Base-by-base conservation (phyloP, 2,329 filamentous ascomycete genomes). In the Pyrenophora graminea region DNA sequence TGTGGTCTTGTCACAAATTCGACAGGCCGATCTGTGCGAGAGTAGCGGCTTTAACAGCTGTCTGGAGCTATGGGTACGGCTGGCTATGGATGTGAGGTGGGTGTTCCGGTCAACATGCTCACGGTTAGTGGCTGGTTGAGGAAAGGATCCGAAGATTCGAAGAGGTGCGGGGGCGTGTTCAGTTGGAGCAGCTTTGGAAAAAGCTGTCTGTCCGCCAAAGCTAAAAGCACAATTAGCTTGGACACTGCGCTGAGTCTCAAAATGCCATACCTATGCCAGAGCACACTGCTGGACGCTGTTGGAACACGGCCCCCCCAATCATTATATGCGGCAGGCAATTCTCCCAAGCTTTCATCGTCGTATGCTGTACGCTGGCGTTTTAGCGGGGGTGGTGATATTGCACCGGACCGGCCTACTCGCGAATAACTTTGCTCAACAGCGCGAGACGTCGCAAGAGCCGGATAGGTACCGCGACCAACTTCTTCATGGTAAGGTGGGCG, bases 1-100 rank as follows among this genome's bases (percentile, higher is more conserved):
- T 9, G 49, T 50, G 7, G 44, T 54, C 31, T 59, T 64, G 10
- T 60, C 58, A 51, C 74, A 76, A 3, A 66, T 55, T 21, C 60
- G 60, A 53, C 74, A 76, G 7, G 17, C 41, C 39, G 55, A 48
- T 39, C 59, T 53, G 19, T 33, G 37, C 15, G 57, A 38, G 25
- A 40, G 18, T 6, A 12, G 23, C 30, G 50, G 36, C 31, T 45
- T 40, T 4, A 18, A 45, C n/a, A 55, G 63, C 15, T 17, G 39
- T 59, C 59, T 27, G 62, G 64, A 25, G 6, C 18, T 25, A 18
- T 18, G 13, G 18, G 17, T 23, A 44, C 21, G 19, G 21, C 38
- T 32, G 13, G 18, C 5, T 18, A 25, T 18, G 6, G 45, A 43
- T 19, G 21, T 34, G 10, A 6, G n/a, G 25, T 32, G n/a, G 13